Evolutionary conservation across 2,329 filamentous ascomycete genomes (phyloP).

Genomic region (Plenodomus biglobosus): DNA sequence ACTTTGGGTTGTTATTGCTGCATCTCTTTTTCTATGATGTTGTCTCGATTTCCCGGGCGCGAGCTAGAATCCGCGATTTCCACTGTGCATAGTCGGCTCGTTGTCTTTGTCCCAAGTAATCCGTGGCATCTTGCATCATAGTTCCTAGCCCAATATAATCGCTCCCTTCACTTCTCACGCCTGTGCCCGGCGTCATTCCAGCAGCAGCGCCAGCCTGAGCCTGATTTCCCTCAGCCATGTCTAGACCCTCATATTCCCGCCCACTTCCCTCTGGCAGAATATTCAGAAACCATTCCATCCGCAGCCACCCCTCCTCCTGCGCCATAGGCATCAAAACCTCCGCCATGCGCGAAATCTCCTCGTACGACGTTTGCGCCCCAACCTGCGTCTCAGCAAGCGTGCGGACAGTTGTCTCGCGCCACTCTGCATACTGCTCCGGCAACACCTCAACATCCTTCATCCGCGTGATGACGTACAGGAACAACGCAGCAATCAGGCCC

Average conservation of each 20-base stretch:
- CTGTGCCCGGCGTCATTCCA: too few relatives aligned
- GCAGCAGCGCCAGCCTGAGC: too few relatives aligned
- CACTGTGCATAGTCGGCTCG: conserved; percentile 64
- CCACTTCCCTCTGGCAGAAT: conserved; percentile 43
- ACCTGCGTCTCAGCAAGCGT: conserved; percentile 53
- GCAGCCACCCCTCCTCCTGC: conserved; percentile 48
- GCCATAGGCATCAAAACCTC: conserved; percentile 38
- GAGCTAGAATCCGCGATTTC: conserved; percentile 62
- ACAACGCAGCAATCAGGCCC: conserved; percentile 61
- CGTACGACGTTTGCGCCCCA: conserved; percentile 52
- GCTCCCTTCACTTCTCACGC: conserved; percentile 49
- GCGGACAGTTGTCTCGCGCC: conserved; percentile 51
- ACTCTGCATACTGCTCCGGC: conserved; percentile 36
- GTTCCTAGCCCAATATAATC: conserved; percentile 55
- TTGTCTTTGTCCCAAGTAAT: conserved; percentile 67
- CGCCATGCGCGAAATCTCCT: conserved; percentile 45
- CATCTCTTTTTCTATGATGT: too few relatives aligned
- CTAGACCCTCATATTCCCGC: conserved; percentile 9
- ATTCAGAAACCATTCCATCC: conserved; percentile 60
- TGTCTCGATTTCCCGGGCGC: conserved; percentile 55
- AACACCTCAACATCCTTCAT: conserved; percentile 35
- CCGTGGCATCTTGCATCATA: conserved; percentile 75
- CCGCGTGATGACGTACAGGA: conserved; percentile 61
- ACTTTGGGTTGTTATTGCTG: too few relatives aligned
- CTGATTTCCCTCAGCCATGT: conserved; percentile 12